A percentile compares a stretch with the other conserved stretches of the same genome.
Conservation (phyloP, 1,284 basidiomycete genomes). For the Wallemia ichthyophaga region DNA sequence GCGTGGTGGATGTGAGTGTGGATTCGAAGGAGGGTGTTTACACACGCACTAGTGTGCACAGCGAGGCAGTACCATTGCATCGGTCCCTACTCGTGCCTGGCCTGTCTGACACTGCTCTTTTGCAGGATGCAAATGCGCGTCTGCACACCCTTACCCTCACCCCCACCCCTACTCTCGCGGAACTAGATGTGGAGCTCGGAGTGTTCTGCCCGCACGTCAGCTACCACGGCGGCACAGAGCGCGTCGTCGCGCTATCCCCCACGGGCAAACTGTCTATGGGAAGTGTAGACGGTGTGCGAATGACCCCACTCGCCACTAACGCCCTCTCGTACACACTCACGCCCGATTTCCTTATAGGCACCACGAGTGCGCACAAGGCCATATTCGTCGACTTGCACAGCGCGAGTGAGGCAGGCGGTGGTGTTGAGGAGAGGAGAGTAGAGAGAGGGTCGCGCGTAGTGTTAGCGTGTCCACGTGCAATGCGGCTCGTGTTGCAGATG, state of each 20-base stretch:
- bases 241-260: background rate
- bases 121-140: background rate
- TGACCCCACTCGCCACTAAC: slow-evolving; percentile 23
- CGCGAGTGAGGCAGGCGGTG: slow-evolving; percentile 12
- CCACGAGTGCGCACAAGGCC: slow-evolving; percentile 51
- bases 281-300: background rate
- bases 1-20: no score
- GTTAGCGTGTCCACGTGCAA: slow-evolving; percentile 48
- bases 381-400: slow-evolving; percentile 34
- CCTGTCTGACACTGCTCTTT: background rate
- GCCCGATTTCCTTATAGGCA: slow-evolving; percentile 55
- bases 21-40: no score
- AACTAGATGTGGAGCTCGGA: background rate
- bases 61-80: background rate
- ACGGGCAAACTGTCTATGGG: background rate
- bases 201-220: background rate
- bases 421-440: slow-evolving; percentile 39
- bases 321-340: slow-evolving; percentile 55
- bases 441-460: slow-evolving; percentile 69
- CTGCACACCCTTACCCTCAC: background rate
- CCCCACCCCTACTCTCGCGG: background rate
- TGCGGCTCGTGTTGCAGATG: slow-evolving; percentile 86
- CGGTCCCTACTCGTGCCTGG: background rate
- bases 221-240: background rate
- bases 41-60: no score